Evolutionary conservation across 1,139 yeast genomes (phyloP).

Genomic region (Hanseniaspora uvarum): DNA sequence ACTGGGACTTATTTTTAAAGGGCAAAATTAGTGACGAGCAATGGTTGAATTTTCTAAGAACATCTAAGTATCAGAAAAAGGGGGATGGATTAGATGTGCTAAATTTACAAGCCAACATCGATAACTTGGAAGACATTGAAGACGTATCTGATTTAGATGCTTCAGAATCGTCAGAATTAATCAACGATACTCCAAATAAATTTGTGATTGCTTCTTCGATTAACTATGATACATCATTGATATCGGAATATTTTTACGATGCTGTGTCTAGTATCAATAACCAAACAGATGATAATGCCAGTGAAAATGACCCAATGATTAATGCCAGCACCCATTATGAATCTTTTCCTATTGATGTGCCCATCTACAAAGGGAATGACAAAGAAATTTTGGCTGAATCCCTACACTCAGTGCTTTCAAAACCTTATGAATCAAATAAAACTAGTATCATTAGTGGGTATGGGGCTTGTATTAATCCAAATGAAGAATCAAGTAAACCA

Average conservation of each 20-base stretch:
- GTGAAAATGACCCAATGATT: not conserved
- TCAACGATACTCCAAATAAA: not conserved
- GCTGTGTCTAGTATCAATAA: constrained; percentile 2
- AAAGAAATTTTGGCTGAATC: not conserved
- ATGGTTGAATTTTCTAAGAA: constrained; percentile 16
- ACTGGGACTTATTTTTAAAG: constrained; percentile 28
- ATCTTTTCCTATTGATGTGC: constrained; percentile 10
- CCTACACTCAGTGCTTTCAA: constrained; percentile 1
- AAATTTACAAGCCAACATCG: not conserved
- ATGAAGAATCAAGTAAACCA: not conserved
- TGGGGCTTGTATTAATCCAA: not conserved
- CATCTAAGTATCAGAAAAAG: constrained; percentile 1
- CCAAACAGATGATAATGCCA: not conserved
- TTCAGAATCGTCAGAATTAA: not conserved
- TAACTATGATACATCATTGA: constrained; percentile 10
- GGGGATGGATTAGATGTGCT: not conserved
- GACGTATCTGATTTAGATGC: not conserved
- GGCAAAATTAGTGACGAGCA: constrained; percentile 28
- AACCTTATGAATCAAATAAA: not conserved
- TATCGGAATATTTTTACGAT: constrained; percentile 16
- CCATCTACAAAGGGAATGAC: not conserved
- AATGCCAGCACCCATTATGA: constrained; percentile 4
- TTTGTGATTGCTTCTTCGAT: constrained; percentile 8
- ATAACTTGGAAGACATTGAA: not conserved
- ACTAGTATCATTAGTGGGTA: not conserved